phyloP scores from a whole-genome alignment of 2,329 filamentous ascomycete species.

The Fonsecaea erecta region DNA sequence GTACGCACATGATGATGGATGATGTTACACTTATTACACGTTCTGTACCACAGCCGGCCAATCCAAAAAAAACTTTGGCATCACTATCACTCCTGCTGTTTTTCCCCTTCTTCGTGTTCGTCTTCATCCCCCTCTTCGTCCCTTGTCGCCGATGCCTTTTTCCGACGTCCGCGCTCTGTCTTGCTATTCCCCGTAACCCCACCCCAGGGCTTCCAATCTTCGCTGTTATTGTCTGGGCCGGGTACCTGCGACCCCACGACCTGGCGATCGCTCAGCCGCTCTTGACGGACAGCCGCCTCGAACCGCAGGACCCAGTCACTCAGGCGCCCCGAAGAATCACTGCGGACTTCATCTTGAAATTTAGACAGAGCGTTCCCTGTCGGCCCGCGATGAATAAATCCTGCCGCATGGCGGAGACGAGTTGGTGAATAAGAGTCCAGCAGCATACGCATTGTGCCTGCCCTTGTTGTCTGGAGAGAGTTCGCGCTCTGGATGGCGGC shows the following conservation, averaged over 20 bases:
- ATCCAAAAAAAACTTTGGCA: neutral
- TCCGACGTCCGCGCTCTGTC: neutral
- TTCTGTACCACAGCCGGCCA: neutral
- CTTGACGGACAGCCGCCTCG: conserved; percentile 12
- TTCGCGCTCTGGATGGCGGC: conserved; percentile 24
- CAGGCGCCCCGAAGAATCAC: conserved; percentile 1
- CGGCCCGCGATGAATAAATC: conserved; percentile 13
- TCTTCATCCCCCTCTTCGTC: neutral
- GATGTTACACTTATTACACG: conserved; percentile 6
- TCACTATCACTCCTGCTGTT: neutral
- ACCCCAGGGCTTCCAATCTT: conserved; percentile 23
- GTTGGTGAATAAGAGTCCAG: conserved; percentile 29
- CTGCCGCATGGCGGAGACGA: conserved; percentile 18
- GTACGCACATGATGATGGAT: neutral
- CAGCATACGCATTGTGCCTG: conserved; percentile 25
- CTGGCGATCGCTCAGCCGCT: conserved; percentile 12
- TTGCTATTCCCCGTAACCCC: neutral
- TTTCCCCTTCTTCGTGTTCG: neutral
- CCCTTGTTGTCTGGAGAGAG: conserved; percentile 22
- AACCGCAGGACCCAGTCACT: conserved; percentile 21
- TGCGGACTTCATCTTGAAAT: conserved; percentile 20
- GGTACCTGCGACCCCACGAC: conserved; percentile 5
- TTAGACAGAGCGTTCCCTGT: neutral
- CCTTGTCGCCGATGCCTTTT: neutral
- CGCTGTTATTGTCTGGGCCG: neutral